Percentiles rank a stretch among this genome's conserved stretches.
Evolutionary conservation across 306 rosid genomes (phyloP).

Genomic region (Trifolium pratense): DNA sequence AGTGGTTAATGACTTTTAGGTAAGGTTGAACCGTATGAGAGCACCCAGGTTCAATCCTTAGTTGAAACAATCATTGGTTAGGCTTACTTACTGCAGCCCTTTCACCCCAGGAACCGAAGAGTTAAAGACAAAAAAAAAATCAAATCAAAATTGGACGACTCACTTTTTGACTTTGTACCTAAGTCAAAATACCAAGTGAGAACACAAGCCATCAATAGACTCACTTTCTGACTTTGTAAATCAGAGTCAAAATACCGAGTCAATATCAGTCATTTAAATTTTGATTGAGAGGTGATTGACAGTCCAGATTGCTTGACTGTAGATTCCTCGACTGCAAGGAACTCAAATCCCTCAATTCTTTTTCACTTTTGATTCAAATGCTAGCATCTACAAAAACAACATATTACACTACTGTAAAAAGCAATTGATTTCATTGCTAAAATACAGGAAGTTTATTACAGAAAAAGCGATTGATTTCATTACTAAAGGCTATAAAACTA

Average conservation of each 20-base stretch:
- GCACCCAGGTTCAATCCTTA: neutral
- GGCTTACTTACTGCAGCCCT: neutral
- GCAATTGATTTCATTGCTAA: no score
- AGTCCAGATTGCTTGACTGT: neutral
- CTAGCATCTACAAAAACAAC: conserved; percentile 6
- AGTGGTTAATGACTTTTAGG: neutral
- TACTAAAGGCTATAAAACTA: conserved; percentile 7
- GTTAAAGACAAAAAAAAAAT: no score
- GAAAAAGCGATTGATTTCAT: neutral
- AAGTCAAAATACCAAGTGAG: neutral
- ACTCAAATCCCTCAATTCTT: neutral
- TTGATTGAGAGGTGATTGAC: neutral
- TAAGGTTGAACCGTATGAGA: neutral
- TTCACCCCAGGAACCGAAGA: no score
- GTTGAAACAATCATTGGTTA: neutral
- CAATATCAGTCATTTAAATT: neutral
- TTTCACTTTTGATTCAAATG: conserved; percentile 17
- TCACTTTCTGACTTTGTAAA: neutral
- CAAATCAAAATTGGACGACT: neutral
- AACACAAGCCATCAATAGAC: no score
- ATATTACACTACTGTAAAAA: neutral
- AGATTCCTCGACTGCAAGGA: neutral
- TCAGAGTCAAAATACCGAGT: neutral
- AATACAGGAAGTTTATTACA: no score
- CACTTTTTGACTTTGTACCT: neutral